These are phyloP conservation scores for Candida krabiensis DNA, from an alignment of 805 yeast species.

Conservation along the genomic window DNA sequence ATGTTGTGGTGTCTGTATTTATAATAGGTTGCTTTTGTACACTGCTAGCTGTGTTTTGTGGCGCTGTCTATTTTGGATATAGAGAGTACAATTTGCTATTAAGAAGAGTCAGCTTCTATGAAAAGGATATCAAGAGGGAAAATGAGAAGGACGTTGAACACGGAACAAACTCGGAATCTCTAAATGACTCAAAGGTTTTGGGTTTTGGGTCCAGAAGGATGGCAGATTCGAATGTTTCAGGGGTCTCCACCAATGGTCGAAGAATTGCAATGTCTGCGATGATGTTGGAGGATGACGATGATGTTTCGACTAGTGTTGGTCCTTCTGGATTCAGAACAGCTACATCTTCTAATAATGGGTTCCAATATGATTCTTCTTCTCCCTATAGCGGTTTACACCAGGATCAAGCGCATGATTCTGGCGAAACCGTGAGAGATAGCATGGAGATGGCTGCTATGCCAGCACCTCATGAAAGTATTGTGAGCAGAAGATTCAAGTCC, in stretches of 20 bases:
- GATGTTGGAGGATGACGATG: too few relatives aligned
- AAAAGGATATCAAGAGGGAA: slow-evolving; percentile 7
- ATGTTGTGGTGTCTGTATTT: slow-evolving; percentile 13
- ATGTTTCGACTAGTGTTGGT: not conserved
- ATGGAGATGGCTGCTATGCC: not conserved
- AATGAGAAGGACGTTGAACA: slow-evolving; percentile 1
- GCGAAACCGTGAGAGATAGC: not conserved
- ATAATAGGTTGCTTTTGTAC: slow-evolving; percentile 14
- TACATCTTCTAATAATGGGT: too few relatives aligned
- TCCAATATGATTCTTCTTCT: not conserved
- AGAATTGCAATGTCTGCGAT: too few relatives aligned
- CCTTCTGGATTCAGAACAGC: not conserved
- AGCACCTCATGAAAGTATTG: not conserved
- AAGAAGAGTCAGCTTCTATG: slow-evolving; percentile 14
- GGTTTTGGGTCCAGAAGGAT: not conserved
- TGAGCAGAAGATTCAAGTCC: slow-evolving; percentile 2
- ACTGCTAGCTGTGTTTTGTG: slow-evolving; percentile 15
- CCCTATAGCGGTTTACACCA: not conserved
- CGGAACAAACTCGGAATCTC: not conserved
- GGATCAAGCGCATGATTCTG: not conserved
- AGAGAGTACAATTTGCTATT: slow-evolving; percentile 16
- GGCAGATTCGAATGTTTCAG: not conserved
- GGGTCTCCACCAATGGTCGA: not conserved
- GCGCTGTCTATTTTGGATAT: slow-evolving; percentile 17
- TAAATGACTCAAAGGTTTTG: not conserved